phyloP scores from a whole-genome alignment of 805 yeast species.

The Pichia gijzeniarum region DNA sequence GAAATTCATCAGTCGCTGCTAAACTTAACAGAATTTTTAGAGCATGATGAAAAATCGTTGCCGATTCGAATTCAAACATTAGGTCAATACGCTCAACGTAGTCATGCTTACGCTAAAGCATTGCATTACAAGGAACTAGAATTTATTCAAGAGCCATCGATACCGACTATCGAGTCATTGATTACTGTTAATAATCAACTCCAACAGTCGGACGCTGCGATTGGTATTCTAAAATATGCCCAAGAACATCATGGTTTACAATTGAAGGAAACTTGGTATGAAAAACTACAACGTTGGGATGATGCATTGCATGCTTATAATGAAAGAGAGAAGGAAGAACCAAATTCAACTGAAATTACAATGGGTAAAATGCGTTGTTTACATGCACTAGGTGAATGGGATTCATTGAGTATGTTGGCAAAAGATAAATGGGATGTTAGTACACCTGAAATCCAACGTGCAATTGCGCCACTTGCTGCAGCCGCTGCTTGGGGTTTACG shows the following conservation, averaged over 20 bases:
- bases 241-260: conserved; percentile 86
- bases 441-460: conserved; percentile 64
- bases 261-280: conserved; percentile 96
- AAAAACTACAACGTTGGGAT: conserved; percentile 95
- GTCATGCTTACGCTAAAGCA: conserved; percentile 97
- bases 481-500: conserved; percentile 99
- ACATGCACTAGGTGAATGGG: conserved; percentile 99
- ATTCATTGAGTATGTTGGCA: conserved; percentile 77
- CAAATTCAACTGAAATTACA: conserved; percentile 76
- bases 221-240: conserved; percentile 92
- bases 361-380: conserved; percentile 98
- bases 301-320: conserved; percentile 91
- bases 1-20: conserved; percentile 88
- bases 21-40: conserved; percentile 93
- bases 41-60: conserved; percentile 90
- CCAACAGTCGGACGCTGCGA: conserved; percentile 96
- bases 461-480: conserved; percentile 95
- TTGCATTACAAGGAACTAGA: conserved; percentile 93
- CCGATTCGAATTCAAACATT: conserved; percentile 87
- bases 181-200: conserved; percentile 90
- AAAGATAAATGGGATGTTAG: conserved; percentile 78
- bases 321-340: conserved; percentile 59
- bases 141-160: conserved; percentile 86
- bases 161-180: conserved; percentile 85
- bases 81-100: conserved; percentile 88